A percentile compares a stretch with the other conserved stretches of the same genome.
Conservation (phyloP, 768 basidiomycete genomes). For the Pholiota molesta region DNA sequence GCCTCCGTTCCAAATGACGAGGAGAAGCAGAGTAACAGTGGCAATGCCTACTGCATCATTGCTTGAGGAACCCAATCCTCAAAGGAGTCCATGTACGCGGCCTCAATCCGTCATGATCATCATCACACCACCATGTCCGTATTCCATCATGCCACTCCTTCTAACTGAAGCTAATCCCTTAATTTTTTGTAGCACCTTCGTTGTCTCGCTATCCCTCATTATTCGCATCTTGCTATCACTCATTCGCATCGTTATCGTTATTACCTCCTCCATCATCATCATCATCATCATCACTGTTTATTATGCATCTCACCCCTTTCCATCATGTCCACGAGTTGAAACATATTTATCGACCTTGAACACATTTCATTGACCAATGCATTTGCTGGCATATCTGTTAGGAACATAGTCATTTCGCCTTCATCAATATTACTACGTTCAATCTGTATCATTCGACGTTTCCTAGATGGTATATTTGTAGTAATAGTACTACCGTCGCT, state of each 20-base stretch:
- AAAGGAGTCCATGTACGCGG: not conserved
- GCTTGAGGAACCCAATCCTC: not conserved
- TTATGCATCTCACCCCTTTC: not conserved
- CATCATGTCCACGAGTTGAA: not conserved
- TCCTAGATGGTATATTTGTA: not conserved
- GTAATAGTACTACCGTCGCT: not conserved
- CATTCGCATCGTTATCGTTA: not conserved
- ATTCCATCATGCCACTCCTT: not conserved
- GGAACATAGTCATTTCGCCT: slow-evolving; percentile 18
- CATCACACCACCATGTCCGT: not conserved
- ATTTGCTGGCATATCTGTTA: slow-evolving; percentile 10
- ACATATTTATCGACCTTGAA: not conserved
- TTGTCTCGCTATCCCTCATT: not conserved
- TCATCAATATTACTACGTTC: slow-evolving; percentile 14
- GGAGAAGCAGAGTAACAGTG: not conserved
- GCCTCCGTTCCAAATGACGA: slow-evolving; percentile 9
- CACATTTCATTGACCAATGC: not conserved
- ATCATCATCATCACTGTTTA: not conserved
- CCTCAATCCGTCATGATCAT: not conserved
- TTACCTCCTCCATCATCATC: not conserved
- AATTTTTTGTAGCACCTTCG: not conserved
- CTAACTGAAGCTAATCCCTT: not conserved
- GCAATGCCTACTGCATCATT: not conserved
- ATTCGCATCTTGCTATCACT: too few species aligned
- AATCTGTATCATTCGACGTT: not conserved